Conservation (phyloP, 2,329 filamentous ascomycete genomes). For the Apiospora malaysiana region DNA sequence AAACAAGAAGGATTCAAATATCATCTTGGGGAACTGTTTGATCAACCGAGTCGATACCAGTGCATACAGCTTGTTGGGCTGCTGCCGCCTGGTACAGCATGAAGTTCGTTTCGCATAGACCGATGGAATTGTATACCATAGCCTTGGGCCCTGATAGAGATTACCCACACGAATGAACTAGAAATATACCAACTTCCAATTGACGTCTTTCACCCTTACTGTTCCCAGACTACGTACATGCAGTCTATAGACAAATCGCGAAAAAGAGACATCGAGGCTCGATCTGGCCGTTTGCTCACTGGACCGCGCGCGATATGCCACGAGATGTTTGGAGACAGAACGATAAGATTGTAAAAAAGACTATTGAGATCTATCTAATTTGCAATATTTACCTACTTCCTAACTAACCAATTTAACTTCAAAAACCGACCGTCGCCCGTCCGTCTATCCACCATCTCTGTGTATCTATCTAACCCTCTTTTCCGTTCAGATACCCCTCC, state of each 20-base stretch:
- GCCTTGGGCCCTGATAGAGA: neutral
- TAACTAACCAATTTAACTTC: neutral
- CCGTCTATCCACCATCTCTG: neutral
- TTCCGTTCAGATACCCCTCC: neutral
- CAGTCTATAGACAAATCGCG: neutral
- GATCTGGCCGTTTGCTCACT: no score
- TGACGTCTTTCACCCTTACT: neutral
- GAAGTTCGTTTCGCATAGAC: neutral
- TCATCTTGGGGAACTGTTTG: no score
- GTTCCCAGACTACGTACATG: no score
- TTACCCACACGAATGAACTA: neutral
- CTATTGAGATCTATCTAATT: neutral
- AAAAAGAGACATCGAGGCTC: neutral
- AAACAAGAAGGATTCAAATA: no score
- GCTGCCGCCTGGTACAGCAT: no score
- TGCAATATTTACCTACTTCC: neutral
- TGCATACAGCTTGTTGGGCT: neutral
- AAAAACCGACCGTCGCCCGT: neutral
- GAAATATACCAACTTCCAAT: neutral
- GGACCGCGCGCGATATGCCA: neutral
- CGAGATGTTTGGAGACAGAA: neutral
- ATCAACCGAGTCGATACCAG: no score
- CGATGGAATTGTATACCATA: neutral
- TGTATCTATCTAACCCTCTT: no score
- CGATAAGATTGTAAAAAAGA: no score